A percentile compares a stretch with the other conserved stretches of the same genome.
Evolutionary conservation across 352 stramenopile species (phyloP).

Genomic region (Phytophthora citricola): DNA sequence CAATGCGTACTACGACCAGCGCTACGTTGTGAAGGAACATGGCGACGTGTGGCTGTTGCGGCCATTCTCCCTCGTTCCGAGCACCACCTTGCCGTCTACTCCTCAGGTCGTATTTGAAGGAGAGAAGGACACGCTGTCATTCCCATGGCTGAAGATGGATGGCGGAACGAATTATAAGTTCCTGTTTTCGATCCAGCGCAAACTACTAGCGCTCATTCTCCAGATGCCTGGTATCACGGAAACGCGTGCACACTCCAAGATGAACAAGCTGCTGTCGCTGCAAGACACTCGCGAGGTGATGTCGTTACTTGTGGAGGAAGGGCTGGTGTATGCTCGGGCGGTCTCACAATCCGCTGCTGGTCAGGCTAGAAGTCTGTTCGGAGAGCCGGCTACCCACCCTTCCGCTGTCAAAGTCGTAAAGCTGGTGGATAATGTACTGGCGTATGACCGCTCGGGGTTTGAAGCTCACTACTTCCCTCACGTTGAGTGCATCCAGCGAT

Average conservation of each 20-base stretch:
- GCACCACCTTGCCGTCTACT: conserved; percentile 17
- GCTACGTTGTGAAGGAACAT: conserved; percentile 70
- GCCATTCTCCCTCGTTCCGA: conserved; percentile 63
- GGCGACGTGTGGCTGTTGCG: conserved; percentile 74
- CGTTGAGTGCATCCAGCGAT: conserved; percentile 81
- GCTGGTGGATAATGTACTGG: conserved; percentile 48
- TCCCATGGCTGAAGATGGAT: conserved; percentile 87
- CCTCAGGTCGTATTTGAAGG: conserved; percentile 69
- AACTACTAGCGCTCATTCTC: conserved; percentile 65
- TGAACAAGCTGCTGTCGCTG: conserved; percentile 69
- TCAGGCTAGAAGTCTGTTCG: conserved; percentile 41
- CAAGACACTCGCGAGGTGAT: conserved; percentile 81
- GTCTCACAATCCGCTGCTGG: conserved; percentile 10
- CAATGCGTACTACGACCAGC: conserved; percentile 76
- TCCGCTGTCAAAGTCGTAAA: conserved; percentile 44
- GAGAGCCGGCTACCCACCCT: conserved; percentile 15
- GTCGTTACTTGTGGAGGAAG: conserved; percentile 72
- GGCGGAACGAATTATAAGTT: conserved; percentile 78
- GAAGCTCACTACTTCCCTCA: conserved; percentile 81
- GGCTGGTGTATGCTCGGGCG: conserved; percentile 68
- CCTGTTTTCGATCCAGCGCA: conserved; percentile 79
- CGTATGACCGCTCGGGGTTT: conserved; percentile 55
- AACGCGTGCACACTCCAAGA: conserved; percentile 52
- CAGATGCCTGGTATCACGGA: conserved; percentile 67
- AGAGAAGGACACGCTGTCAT: conserved; percentile 82